These are phyloP conservation scores for Fusarium azukiicola DNA, from an alignment of 2,329 filamentous ascomycete genomes.

Conservation along the genomic window DNA sequence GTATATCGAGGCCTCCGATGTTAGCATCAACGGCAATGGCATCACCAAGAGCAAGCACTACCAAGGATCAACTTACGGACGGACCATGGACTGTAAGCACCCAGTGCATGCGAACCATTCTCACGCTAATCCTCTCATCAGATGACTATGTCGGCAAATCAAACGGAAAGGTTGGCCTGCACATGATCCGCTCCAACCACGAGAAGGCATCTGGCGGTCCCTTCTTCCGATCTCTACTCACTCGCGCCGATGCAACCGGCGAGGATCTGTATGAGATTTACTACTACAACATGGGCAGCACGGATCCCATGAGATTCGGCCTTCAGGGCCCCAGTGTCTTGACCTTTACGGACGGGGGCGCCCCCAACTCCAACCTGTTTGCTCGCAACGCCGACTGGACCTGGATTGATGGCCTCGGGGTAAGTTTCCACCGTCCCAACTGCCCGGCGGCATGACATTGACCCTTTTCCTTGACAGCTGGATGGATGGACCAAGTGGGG, in stretches of 20 bases:
- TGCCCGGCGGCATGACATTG: too few relatives aligned
- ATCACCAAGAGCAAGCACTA: conserved; percentile 66
- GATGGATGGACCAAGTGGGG: conserved; percentile 57
- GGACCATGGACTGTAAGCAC: conserved; percentile 57
- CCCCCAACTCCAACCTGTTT: conserved; percentile 62
- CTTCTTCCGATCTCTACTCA: conserved; percentile 64
- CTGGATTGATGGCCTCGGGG: conserved; percentile 58
- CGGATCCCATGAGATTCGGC: conserved; percentile 64
- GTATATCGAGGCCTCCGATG: conserved; percentile 59
- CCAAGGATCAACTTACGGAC: conserved; percentile 62
- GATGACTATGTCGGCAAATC: conserved; percentile 64
- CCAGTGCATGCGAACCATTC: fast-evolving
- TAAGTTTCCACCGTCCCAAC: conserved; percentile 31
- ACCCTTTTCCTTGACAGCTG: conserved; percentile 30
- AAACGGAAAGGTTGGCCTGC: conserved; percentile 61
- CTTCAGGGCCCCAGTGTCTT: conserved; percentile 66
- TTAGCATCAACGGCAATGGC: conserved; percentile 53
- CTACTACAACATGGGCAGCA: conserved; percentile 68
- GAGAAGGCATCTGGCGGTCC: conserved; percentile 65
- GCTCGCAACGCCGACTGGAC: conserved; percentile 61
- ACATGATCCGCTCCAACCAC: conserved; percentile 64
- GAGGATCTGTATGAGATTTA: conserved; percentile 68
- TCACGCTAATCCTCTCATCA: conserved; percentile 16
- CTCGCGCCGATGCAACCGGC: conserved; percentile 59
- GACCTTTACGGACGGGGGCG: conserved; percentile 62